Percentiles rank a stretch among this genome's conserved stretches.
Evolutionary conservation across 768 basidiomycete genomes (phyloP).

Genomic region (Leccinum disarticulatum): DNA sequence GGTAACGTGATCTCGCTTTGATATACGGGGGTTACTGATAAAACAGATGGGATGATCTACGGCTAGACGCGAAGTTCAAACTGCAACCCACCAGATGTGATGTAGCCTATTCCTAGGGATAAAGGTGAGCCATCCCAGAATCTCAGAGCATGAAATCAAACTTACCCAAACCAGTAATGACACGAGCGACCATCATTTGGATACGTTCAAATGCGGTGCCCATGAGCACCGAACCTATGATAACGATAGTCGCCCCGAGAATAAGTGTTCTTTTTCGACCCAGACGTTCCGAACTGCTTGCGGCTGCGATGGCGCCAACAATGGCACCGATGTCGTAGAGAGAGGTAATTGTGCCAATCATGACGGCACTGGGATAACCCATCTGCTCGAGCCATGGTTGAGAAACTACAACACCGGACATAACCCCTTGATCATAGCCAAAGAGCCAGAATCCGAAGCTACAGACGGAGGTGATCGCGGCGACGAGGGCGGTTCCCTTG

Average conservation of each 20-base stretch:
- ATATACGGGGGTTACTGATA: constrained; percentile 12
- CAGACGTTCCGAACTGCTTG: constrained; percentile 13
- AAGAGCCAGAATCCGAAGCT: constrained; percentile 17
- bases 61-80: not conserved
- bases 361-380: constrained; percentile 15
- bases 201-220: constrained; percentile 11
- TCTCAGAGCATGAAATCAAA: not conserved
- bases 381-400: constrained; percentile 14
- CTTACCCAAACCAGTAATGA: constrained; percentile 10
- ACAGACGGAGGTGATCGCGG: constrained; percentile 17
- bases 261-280: constrained; percentile 15
- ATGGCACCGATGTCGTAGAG: constrained; percentile 18
- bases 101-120: constrained; percentile 13
- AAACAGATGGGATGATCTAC: not conserved
- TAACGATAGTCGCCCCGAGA: constrained; percentile 7
- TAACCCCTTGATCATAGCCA: constrained; percentile 19
- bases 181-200: constrained; percentile 16
- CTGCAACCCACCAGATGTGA: constrained; percentile 8
- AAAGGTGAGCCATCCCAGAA: not conserved
- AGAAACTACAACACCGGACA: constrained; percentile 16
- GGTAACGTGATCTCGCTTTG: constrained; percentile 15
- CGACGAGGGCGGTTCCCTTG: constrained; percentile 10
- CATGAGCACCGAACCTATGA: constrained; percentile 15
- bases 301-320: constrained; percentile 14
- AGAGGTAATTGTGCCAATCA: constrained; percentile 19